phyloP scores from a whole-genome alignment of 2,329 filamentous ascomycete genomes.

The Fusarium drepaniforme region DNA sequence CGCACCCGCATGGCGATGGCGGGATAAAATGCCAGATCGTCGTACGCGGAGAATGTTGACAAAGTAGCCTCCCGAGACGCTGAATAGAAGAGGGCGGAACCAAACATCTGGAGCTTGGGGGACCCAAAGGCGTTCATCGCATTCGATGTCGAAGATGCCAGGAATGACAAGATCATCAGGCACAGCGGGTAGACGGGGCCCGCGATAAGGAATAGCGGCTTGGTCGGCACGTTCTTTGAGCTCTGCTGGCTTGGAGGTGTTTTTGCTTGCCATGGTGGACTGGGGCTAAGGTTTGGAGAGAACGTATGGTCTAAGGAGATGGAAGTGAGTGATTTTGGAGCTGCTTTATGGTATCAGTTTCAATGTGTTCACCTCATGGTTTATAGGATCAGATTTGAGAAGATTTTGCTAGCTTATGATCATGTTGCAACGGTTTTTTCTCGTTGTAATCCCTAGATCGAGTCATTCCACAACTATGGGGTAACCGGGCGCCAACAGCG shows the following conservation, averaged over 20 bases:
- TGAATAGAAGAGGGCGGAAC: background rate
- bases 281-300: background rate
- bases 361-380: background rate
- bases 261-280: background rate
- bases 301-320: background rate
- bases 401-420: background rate
- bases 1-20: slow-evolving; percentile 49
- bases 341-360: background rate
- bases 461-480: background rate
- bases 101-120: background rate
- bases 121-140: background rate
- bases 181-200: background rate
- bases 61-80: background rate
- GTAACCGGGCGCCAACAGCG: background rate
- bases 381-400: background rate
- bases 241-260: background rate
- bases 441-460: background rate
- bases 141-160: background rate
- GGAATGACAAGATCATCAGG: background rate
- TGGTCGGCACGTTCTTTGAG: background rate
- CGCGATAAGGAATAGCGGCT: background rate
- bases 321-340: background rate
- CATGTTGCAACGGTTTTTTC: background rate
- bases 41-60: slow-evolving; percentile 6
- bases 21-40: slow-evolving; percentile 48